Evolutionary conservation across 176 grass and related monocot species (phyloP).

Genomic region (Ensete ventricosum): DNA sequence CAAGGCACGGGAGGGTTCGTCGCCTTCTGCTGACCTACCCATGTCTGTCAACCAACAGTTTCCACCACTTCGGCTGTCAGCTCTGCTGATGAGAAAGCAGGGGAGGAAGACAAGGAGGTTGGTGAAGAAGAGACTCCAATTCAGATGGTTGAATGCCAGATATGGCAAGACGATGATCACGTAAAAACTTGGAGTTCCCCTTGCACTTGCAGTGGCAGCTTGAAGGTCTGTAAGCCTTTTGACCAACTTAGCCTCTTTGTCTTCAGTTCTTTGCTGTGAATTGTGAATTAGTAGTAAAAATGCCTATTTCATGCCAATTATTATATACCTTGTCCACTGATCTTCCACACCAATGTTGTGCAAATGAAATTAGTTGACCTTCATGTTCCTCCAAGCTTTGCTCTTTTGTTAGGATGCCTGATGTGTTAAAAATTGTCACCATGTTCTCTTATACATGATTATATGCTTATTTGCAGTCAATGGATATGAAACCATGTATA

Average conservation of each 20-base stretch:
- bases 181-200: slow-evolving; percentile 57
- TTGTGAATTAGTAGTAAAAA: too few relatives aligned
- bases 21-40: not conserved
- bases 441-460: too few relatives aligned
- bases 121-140: slow-evolving; percentile 42
- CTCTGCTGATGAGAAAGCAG: not conserved
- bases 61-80: slow-evolving; percentile 2
- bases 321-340: too few relatives aligned
- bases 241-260: not conserved
- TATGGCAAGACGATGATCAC: slow-evolving; percentile 79
- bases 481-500: too few relatives aligned
- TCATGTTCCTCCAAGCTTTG: too few relatives aligned
- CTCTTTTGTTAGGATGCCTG: too few relatives aligned
- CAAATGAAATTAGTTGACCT: too few relatives aligned
- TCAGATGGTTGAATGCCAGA: slow-evolving; percentile 63
- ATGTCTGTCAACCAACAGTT: not conserved
- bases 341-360: too few relatives aligned
- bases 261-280: not conserved
- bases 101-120: slow-evolving; percentile 10
- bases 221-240: slow-evolving; percentile 29
- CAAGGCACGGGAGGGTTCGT: not conserved
- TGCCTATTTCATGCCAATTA: too few relatives aligned
- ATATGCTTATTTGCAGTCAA: too few relatives aligned
- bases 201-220: slow-evolving; percentile 68
- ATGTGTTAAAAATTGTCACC: too few relatives aligned